These are phyloP conservation scores for Vachellia pachyceras DNA, from an alignment of 306 rosid genomes.

Conservation along the genomic window DNA sequence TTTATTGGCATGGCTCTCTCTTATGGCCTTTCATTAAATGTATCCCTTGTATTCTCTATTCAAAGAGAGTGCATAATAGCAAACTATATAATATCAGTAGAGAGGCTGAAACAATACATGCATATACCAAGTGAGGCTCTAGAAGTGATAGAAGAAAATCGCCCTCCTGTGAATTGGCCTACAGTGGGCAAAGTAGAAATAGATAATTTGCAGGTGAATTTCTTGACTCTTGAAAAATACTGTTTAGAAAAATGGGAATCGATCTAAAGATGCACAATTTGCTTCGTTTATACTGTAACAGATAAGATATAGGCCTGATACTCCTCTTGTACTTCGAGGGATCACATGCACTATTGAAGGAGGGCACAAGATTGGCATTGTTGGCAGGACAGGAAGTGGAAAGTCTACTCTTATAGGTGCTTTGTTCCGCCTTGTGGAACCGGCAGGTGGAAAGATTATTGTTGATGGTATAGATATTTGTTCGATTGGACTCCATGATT, in stretches of 20 bases:
- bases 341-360: conserved; percentile 82
- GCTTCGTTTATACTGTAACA: conserved; percentile 41
- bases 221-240: too few species aligned
- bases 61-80: conserved; percentile 75
- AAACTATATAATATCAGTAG: conserved; percentile 83
- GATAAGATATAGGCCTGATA: conserved; percentile 70
- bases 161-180: conserved; percentile 77
- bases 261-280: conserved; percentile 18
- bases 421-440: conserved; percentile 85
- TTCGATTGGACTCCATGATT: conserved; percentile 86
- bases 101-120: conserved; percentile 80
- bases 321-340: conserved; percentile 83
- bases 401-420: conserved; percentile 91
- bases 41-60: conserved; percentile 65
- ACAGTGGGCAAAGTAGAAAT: conserved; percentile 73
- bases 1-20: conserved; percentile 93
- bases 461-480: conserved; percentile 83
- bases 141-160: conserved; percentile 66
- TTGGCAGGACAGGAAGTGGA: conserved; percentile 89
- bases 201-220: conserved; percentile 65
- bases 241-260: too few species aligned
- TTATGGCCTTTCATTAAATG: conserved; percentile 83
- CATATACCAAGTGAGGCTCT: conserved; percentile 82
- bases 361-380: conserved; percentile 87
- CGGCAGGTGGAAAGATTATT: conserved; percentile 66